Base-by-base conservation (phyloP, 2,329 filamentous ascomycete genomes). In the Hypoxylon sp. region DNA sequence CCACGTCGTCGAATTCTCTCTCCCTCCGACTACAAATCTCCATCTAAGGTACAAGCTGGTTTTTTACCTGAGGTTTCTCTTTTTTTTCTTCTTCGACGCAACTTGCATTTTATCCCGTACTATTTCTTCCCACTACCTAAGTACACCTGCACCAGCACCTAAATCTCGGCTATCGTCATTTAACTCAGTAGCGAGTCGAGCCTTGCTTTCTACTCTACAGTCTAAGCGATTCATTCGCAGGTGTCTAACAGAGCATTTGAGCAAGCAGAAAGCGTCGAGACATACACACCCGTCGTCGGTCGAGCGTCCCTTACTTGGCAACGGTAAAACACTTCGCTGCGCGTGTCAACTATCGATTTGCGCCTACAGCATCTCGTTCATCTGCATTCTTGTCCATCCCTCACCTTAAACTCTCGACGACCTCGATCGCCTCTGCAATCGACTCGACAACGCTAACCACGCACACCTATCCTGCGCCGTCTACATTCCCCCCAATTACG, bases 91-190 rank as follows among this genome's bases (percentile, higher is more conserved):
- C 37, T 41, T 34, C 13, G 17, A 52, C 13, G 8, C 44, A 6
- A 5, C 22, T 26, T 10, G 22, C 19, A 49, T 53, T 22, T 53
- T 11, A 19, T 24, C 17, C 32, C 48, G 30, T 53, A 39, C 50
- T 48, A 54, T 58, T 61, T n/a, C n/a, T 61, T 34, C 51, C 48
- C 17, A 47, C 28, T 48, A n/a, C n/a, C n/a, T n/a, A n/a, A n/a
- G n/a, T n/a, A 39, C 30, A 22, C 26, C 39, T 37, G 37, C 51
- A 46, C 15, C 39, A 59, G 17, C 47, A 52, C 19, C 56, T 56
- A 19, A 41, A 61, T 60, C 57, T 67, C 64, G 64, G 60, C 60
- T 61, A 41, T 62, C 57, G 60, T 64, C 64, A 67, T 67, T 57
- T 53, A 19, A 56, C 32, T 48, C 51, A 61, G 51, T 26, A 41